phyloP scores from a whole-genome alignment of 257 asterid species.

The Nicotiana knightiana region DNA sequence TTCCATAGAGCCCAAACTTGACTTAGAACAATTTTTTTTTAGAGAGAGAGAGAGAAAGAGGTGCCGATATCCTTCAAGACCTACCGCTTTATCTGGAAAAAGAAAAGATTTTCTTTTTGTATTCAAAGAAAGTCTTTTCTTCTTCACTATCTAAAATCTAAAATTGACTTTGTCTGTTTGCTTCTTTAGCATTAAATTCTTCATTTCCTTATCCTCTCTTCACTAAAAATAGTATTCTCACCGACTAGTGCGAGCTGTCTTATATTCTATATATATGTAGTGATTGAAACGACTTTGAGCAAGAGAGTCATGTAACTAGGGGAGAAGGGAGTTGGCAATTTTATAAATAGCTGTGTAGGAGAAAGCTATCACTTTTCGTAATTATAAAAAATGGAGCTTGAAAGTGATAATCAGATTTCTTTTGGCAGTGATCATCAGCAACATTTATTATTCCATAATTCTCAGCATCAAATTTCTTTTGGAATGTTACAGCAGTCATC shows the following conservation, averaged over 20 bases:
- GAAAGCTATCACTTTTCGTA: not conserved
- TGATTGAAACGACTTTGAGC: not conserved
- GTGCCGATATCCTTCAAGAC: not conserved
- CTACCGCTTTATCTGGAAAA: not conserved
- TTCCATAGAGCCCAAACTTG: not conserved
- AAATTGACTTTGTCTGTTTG: not conserved
- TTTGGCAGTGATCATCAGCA: not conserved
- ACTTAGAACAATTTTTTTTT: no score
- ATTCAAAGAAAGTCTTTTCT: not conserved
- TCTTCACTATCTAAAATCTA: not conserved
- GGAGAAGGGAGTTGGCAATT: no score
- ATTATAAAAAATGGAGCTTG: not conserved
- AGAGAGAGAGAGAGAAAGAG: not conserved
- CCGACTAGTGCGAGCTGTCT: not conserved
- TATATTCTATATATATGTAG: not conserved
- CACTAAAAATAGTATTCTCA: not conserved
- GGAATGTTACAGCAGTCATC: slow-evolving; percentile 66
- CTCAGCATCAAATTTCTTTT: slow-evolving; percentile 50
- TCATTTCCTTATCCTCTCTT: not conserved
- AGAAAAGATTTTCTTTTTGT: not conserved
- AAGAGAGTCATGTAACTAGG: no score
- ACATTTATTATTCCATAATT: slow-evolving; percentile 20
- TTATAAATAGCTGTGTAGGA: not conserved
- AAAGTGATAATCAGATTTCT: slow-evolving; percentile 5
- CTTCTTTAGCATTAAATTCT: not conserved